Conservation (phyloP, 2,329 filamentous ascomycete genomes). For the Fusarium acutatum region DNA sequence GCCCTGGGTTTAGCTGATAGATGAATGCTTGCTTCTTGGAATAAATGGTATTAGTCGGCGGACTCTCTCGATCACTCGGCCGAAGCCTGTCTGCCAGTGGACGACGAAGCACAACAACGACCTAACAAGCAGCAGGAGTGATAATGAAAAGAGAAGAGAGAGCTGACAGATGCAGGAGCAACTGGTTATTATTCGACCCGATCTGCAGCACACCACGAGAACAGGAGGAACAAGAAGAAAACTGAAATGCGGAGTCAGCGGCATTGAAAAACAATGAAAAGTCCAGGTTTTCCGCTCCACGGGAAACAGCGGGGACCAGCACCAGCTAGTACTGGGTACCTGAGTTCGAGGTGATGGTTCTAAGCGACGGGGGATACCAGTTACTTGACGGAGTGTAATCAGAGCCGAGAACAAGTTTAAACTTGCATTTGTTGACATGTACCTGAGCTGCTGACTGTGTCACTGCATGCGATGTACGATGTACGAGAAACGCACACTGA, state of each 20-base stretch:
- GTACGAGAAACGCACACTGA: slow-evolving; percentile 26
- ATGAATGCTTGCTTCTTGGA: neutral
- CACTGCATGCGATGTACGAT: slow-evolving; percentile 27
- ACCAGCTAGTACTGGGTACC: slow-evolving; percentile 8
- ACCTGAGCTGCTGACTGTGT: slow-evolving; percentile 22
- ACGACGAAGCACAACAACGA: slow-evolving; percentile 8
- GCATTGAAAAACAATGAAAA: slow-evolving; percentile 40
- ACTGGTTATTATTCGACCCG: slow-evolving; percentile 17
- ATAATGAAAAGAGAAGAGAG: slow-evolving; percentile 7
- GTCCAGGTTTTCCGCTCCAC: slow-evolving; percentile 26
- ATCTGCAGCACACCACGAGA: slow-evolving; percentile 11
- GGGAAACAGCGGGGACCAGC: slow-evolving; percentile 32
- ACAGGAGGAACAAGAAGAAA: neutral
- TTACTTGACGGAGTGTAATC: neutral
- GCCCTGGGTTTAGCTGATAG: neutral
- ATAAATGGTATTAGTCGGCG: neutral
- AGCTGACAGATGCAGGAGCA: slow-evolving; percentile 4
- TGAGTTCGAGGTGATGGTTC: neutral
- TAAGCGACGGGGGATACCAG: slow-evolving; percentile 2
- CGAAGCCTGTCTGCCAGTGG: slow-evolving; percentile 20
- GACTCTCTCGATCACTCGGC: slow-evolving; percentile 28
- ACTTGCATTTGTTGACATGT: slow-evolving; percentile 17
- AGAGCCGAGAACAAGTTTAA: slow-evolving; percentile 1
- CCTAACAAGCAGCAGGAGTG: slow-evolving; percentile 8
- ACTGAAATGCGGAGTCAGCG: slow-evolving; percentile 13